phyloP scores from a whole-genome alignment of 2,329 filamentous ascomycete species.

The Colletotrichum liriopes region DNA sequence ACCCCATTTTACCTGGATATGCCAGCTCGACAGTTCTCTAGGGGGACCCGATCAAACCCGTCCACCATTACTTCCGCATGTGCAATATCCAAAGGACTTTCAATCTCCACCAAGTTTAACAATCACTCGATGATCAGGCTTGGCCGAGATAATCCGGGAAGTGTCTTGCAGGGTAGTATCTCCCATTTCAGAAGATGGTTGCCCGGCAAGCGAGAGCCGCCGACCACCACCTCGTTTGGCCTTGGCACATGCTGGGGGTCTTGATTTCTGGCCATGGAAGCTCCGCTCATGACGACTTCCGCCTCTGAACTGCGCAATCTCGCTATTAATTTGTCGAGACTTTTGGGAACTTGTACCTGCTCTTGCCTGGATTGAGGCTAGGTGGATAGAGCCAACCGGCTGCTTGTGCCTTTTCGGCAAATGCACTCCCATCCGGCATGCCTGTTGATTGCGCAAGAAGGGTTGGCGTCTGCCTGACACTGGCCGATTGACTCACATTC shows the following conservation, averaged over 20 bases:
- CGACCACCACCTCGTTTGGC: no score
- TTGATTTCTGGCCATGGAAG: no score
- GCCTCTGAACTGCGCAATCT: no score
- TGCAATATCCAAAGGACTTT: neutral
- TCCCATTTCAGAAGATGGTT: no score
- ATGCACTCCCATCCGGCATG: neutral
- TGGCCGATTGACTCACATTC: neutral
- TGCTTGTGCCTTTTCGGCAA: neutral
- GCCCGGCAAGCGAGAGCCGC: no score
- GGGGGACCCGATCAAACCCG: no score
- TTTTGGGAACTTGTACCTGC: neutral
- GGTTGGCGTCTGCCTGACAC: neutral
- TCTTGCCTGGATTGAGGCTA: neutral
- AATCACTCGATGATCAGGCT: no score
- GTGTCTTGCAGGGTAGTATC: neutral
- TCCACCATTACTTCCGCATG: neutral
- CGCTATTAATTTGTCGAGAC: no score
- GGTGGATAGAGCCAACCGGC: neutral
- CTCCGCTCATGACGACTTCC: no score
- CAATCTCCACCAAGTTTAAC: neutral
- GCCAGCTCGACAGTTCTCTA: neutral
- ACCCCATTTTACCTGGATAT: neutral
- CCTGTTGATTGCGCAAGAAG: neutral
- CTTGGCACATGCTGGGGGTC: no score
- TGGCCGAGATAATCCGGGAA: neutral